phyloP scores from a whole-genome alignment of 2,329 filamentous ascomycete species.

The Berkeleyomyces rouxiae region DNA sequence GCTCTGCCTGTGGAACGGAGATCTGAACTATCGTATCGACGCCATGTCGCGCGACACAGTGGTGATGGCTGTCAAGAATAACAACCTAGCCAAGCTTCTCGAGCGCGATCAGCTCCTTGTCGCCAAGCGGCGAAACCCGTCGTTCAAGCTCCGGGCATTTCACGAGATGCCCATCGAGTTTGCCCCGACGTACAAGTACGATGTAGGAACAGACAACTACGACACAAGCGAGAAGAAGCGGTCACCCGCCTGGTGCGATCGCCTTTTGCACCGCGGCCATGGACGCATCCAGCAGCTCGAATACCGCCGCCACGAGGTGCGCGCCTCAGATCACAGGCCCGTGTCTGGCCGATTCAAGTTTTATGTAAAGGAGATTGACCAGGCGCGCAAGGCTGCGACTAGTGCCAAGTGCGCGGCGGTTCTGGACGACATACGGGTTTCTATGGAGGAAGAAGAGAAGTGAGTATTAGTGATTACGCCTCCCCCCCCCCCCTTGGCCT shows the following conservation, averaged over 20 bases:
- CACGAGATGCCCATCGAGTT: slow-evolving; percentile 84
- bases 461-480: slow-evolving; percentile 31
- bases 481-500: not conserved
- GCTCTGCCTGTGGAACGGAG: slow-evolving; percentile 89
- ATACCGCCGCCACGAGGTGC: slow-evolving; percentile 76
- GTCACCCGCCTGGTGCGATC: slow-evolving; percentile 91
- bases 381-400: slow-evolving; percentile 43
- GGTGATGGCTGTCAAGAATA: slow-evolving; percentile 63
- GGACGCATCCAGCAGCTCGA: slow-evolving; percentile 75
- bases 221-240: slow-evolving; percentile 90
- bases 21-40: slow-evolving; percentile 96
- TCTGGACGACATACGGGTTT: slow-evolving; percentile 55
- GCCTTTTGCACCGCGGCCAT: slow-evolving; percentile 68
- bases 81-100: slow-evolving; percentile 70
- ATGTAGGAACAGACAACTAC: slow-evolving; percentile 86
- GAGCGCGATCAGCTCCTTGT: slow-evolving; percentile 88
- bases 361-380: slow-evolving; percentile 65
- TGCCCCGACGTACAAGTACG: slow-evolving; percentile 95
- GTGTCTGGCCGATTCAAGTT: slow-evolving; percentile 76
- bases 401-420: slow-evolving; percentile 60
- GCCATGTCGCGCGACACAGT: slow-evolving; percentile 91
- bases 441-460: slow-evolving; percentile 59
- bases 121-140: slow-evolving; percentile 74
- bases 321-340: slow-evolving; percentile 81
- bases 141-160: slow-evolving; percentile 76